Conservation (phyloP, 164 flowering plant species). For the Litsea cubeba region DNA sequence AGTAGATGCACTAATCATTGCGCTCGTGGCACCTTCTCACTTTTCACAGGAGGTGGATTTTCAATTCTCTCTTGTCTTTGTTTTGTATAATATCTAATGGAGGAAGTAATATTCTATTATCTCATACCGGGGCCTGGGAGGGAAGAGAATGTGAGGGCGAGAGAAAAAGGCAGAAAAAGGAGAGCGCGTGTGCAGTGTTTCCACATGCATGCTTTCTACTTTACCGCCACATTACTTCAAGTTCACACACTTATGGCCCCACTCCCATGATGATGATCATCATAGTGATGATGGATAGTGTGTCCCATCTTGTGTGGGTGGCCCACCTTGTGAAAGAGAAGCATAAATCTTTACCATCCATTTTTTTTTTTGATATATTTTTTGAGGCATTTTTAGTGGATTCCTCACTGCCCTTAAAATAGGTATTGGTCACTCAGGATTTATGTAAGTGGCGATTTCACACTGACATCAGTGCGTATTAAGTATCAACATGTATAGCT, state of each 20-base stretch:
- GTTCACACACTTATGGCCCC: background rate
- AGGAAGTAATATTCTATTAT: background rate
- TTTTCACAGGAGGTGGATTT: background rate
- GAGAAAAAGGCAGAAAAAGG: background rate
- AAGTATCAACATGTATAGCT: too few relatives aligned
- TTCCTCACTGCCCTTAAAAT: too few relatives aligned
- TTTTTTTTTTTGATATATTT: too few relatives aligned
- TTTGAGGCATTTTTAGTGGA: background rate
- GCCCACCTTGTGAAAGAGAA: background rate
- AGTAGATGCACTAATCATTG: conserved; percentile 5
- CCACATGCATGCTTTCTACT: conserved; percentile 5
- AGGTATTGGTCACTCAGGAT: too few relatives aligned
- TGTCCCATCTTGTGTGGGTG: background rate
- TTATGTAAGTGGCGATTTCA: too few relatives aligned
- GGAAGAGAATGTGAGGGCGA: background rate
- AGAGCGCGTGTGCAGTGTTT: conserved; percentile 1
- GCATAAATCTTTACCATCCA: background rate
- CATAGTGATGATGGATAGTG: too few relatives aligned
- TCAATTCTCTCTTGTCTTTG: background rate
- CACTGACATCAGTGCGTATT: too few relatives aligned
- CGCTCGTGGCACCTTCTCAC: background rate
- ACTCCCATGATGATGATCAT: background rate
- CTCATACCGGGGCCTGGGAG: background rate
- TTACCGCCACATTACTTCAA: background rate
- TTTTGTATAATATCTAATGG: background rate